Evolutionary conservation across 2,329 filamentous ascomycete genomes (phyloP).

Genomic region (Phyllosticta citrichinensis): DNA sequence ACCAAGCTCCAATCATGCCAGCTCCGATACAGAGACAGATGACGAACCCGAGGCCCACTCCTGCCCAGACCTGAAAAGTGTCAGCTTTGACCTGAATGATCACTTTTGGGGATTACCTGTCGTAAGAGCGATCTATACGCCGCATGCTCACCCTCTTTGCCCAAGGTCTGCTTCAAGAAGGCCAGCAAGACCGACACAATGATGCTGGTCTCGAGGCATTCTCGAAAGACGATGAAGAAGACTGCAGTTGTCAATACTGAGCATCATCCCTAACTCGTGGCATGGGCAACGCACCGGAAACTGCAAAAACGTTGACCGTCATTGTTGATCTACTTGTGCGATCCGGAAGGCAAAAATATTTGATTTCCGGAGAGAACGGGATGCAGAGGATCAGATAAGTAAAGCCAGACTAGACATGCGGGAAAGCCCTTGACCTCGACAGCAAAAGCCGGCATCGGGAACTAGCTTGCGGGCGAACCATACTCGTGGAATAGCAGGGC

Average conservation of each 20-base stretch:
- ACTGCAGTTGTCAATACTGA: conserved; percentile 35
- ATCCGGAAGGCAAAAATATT: not conserved
- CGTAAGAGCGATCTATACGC: conserved; percentile 58
- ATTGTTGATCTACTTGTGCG: conserved; percentile 25
- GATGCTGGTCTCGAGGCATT: conserved; percentile 72
- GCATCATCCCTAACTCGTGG: not conserved
- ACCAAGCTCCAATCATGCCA: conserved; percentile 61
- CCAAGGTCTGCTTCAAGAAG: conserved; percentile 73
- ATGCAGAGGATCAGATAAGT: not conserved
- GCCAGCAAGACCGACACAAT: conserved; percentile 76
- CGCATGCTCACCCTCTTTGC: conserved; percentile 48
- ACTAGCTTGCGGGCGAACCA: not conserved
- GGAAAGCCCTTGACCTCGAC: not conserved
- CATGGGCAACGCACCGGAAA: conserved; percentile 44
- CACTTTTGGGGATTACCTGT: conserved; percentile 41
- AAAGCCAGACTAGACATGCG: not conserved
- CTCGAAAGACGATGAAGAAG: conserved; percentile 84
- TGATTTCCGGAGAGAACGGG: not conserved
- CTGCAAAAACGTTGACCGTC: conserved; percentile 57
- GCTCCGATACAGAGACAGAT: conserved; percentile 56
- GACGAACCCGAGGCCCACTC: conserved; percentile 50
- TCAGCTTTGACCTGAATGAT: not conserved
- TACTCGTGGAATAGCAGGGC: not conserved
- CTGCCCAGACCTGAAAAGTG: conserved; percentile 52
- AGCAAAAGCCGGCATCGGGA: not conserved